phyloP scores from a whole-genome alignment of 768 basidiomycete genomes.

The Multifurca ochricompacta region DNA sequence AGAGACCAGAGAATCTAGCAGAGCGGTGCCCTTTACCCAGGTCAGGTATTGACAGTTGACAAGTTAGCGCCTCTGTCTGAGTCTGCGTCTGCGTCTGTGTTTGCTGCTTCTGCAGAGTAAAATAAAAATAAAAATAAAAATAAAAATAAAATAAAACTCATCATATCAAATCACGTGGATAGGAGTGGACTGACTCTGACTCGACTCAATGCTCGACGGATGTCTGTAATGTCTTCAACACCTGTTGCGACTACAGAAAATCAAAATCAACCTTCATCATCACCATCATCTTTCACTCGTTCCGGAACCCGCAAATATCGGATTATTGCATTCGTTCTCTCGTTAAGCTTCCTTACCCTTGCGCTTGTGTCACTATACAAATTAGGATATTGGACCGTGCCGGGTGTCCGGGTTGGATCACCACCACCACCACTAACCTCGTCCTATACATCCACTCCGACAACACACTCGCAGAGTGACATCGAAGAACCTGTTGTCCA shows the following conservation, averaged over 20 bases:
- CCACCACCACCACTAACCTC: neutral
- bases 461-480: neutral
- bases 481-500: neutral
- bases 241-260: conserved; percentile 12
- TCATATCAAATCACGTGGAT: conserved; percentile 8
- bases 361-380: conserved; percentile 14
- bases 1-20: conserved; percentile 3
- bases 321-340: neutral
- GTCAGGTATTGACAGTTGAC: too few relatives aligned
- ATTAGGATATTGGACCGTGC: conserved; percentile 15
- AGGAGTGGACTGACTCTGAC: too few relatives aligned
- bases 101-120: neutral
- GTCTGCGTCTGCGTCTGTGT: neutral
- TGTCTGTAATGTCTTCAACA: conserved; percentile 15
- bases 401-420: neutral
- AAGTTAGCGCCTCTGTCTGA: conserved; percentile 8
- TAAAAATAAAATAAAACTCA: too few relatives aligned
- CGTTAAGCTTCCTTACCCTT: conserved; percentile 6
- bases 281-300: neutral
- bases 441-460: neutral
- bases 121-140: neutral
- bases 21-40: conserved; percentile 9
- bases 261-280: too few relatives aligned
- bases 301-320: conserved; percentile 8
- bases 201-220: too few relatives aligned